A percentile compares a stretch with the other conserved stretches of the same genome.
Conservation (phyloP, 2,329 filamentous ascomycete species). For the Sporothrix schenckii region DNA sequence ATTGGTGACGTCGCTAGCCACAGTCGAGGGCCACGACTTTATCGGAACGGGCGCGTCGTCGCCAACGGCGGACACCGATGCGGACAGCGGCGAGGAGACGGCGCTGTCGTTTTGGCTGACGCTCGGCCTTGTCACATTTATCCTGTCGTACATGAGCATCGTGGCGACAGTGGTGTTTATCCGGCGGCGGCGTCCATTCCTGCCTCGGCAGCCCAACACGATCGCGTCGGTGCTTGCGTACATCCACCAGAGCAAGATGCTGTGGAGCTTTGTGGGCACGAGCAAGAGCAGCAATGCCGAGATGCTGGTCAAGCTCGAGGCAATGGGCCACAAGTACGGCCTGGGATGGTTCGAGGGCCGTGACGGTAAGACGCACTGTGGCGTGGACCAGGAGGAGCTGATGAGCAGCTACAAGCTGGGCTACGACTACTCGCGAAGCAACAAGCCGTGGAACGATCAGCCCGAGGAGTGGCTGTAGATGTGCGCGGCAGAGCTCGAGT, state of each 20-base stretch:
- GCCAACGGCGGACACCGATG: constrained; percentile 43
- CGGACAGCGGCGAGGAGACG: constrained; percentile 62
- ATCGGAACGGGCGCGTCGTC: constrained; percentile 32
- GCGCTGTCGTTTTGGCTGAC: constrained; percentile 67
- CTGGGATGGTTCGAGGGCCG: constrained; percentile 76
- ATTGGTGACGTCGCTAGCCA: constrained; percentile 66
- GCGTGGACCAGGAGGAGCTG: constrained; percentile 76
- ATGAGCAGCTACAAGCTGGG: constrained; percentile 67
- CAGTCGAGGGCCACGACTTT: constrained; percentile 66
- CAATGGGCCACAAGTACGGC: constrained; percentile 59
- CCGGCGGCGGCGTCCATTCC: constrained; percentile 67
- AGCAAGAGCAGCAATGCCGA: constrained; percentile 62
- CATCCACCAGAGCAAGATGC: constrained; percentile 79
- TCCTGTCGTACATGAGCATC: constrained; percentile 66
- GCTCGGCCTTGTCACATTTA: constrained; percentile 62
- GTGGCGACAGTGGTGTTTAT: constrained; percentile 64
- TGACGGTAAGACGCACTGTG: constrained; percentile 73
- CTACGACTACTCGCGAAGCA: constrained; percentile 52
- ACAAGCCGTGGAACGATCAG: constrained; percentile 54
- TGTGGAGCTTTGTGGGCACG: constrained; percentile 73
- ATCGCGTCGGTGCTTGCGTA: constrained; percentile 76
- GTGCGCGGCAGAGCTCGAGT: neutral
- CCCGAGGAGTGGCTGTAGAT: constrained; percentile 46
- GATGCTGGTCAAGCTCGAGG: constrained; percentile 64
- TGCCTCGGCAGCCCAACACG: constrained; percentile 77